These are phyloP conservation scores for Nicotiana paniculata DNA, from an alignment of 257 asterid species.

Conservation along the genomic window DNA sequence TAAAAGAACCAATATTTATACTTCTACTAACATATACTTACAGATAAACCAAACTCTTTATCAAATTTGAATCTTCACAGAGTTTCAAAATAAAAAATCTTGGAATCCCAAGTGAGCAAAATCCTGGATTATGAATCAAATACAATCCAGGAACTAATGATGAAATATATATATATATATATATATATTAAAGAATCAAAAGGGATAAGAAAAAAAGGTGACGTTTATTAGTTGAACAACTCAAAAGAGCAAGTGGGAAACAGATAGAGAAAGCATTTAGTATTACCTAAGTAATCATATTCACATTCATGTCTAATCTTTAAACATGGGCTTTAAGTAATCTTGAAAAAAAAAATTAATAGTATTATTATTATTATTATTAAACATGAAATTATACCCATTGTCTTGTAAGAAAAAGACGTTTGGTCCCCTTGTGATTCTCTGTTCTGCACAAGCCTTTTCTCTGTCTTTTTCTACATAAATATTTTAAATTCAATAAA, in stretches of 20 bases:
- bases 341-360: background rate
- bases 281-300: background rate
- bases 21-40: background rate
- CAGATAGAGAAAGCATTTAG: background rate
- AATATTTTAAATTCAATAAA: background rate
- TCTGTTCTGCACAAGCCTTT: background rate
- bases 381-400: background rate
- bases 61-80: conserved; percentile 17
- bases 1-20: background rate
- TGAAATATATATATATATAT: too few species aligned
- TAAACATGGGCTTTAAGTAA: background rate
- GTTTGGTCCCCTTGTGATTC: background rate
- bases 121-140: too few species aligned
- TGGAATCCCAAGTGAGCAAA: conserved; percentile 16
- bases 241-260: conserved; percentile 9
- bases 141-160: background rate
- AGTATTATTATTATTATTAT: background rate
- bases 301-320: background rate
- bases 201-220: background rate
- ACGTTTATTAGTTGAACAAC: conserved; percentile 16
- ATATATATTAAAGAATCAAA: background rate
- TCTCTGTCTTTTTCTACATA: background rate
- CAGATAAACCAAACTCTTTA: background rate
- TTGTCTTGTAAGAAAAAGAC: background rate
- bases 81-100: conserved; percentile 22